Percentiles rank a stretch among this genome's conserved stretches.
These are phyloP conservation scores for Corynascus novoguineensis DNA, from an alignment of 495 filamentous ascomycete genomes.

Conservation along the genomic window DNA sequence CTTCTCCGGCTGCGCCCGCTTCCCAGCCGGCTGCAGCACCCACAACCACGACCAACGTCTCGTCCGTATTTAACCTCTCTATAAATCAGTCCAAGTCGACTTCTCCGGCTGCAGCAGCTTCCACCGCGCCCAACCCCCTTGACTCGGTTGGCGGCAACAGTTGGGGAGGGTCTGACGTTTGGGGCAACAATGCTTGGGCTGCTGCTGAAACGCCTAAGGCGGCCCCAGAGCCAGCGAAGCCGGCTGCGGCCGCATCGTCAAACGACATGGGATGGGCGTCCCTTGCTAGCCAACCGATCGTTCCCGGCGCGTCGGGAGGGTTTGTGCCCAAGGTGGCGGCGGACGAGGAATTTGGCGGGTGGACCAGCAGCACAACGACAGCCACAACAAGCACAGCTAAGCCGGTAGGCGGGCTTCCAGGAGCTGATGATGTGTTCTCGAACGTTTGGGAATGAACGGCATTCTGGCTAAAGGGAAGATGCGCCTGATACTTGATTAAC, in stretches of 20 bases:
- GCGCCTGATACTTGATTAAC: neutral
- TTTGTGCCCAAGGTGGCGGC: constrained; percentile 62
- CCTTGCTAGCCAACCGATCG: constrained; percentile 49
- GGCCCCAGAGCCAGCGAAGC: constrained; percentile 29
- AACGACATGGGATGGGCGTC: constrained; percentile 56
- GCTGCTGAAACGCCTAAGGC: constrained; percentile 39
- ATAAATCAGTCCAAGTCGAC: constrained; percentile 44
- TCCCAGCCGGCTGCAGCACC: constrained; percentile 41
- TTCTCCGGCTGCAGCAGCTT: constrained; percentile 35
- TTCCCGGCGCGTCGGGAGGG: constrained; percentile 46
- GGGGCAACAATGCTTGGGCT: constrained; percentile 54
- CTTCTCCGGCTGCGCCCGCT: constrained; percentile 45
- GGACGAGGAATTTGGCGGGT: constrained; percentile 93
- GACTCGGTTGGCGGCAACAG: constrained; percentile 35
- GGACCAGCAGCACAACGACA: constrained; percentile 61
- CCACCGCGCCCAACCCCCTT: constrained; percentile 24
- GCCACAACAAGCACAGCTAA: constrained; percentile 36
- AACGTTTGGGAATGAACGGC: constrained; percentile 77
- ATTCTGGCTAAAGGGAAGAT: neutral
- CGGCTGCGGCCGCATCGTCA: constrained; percentile 29
- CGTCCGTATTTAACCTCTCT: constrained; percentile 80
- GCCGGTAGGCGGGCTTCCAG: constrained; percentile 53
- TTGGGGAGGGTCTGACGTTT: constrained; percentile 48
- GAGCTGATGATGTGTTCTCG: constrained; percentile 79
- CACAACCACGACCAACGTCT: constrained; percentile 34